Conservation (phyloP, 164 flowering plant species). For the Magnolia changhungtana region DNA sequence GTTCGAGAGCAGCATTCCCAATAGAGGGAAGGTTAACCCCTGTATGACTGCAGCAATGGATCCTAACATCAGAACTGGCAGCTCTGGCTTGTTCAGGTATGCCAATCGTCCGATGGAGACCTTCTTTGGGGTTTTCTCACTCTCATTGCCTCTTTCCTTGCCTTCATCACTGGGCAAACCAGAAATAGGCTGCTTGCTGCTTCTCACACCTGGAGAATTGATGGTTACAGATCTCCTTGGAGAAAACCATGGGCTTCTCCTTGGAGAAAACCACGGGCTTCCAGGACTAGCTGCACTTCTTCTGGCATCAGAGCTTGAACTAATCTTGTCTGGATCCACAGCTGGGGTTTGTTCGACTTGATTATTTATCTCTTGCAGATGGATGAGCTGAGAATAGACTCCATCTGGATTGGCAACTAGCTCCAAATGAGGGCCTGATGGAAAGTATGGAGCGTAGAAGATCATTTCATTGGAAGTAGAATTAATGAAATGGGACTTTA, state of each 20-base stretch:
- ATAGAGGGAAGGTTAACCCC: conserved; percentile 50
- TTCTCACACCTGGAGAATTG: conserved; percentile 28
- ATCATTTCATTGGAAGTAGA: no score
- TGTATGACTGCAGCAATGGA: conserved; percentile 39
- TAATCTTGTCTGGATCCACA: conserved; percentile 4
- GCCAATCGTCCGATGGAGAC: conserved; percentile 47
- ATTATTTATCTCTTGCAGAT: conserved; percentile 44
- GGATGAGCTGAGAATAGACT: conserved; percentile 54
- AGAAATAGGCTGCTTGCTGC: conserved; percentile 23
- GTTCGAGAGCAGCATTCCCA: conserved; percentile 49
- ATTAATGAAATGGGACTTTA: no score
- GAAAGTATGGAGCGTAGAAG: background rate
- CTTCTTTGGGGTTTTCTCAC: conserved; percentile 11
- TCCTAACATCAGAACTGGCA: conserved; percentile 45
- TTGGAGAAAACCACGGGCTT: conserved; percentile 27
- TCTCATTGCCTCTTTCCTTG: background rate
- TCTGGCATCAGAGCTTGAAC: conserved; percentile 11
- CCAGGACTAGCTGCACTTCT: conserved; percentile 9
- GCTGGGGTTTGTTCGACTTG: conserved; percentile 10
- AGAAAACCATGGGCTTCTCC: conserved; percentile 11
- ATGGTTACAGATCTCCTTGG: conserved; percentile 33
- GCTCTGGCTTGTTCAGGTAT: conserved; percentile 54
- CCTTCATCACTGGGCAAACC: conserved; percentile 22
- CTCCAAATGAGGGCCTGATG: conserved; percentile 56
- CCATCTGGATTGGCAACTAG: conserved; percentile 52